Evolutionary conservation across 805 yeast species (phyloP), one percentile per base, ranked within the genome.

Genomic region (Debaryomyces tyrocola): DNA sequence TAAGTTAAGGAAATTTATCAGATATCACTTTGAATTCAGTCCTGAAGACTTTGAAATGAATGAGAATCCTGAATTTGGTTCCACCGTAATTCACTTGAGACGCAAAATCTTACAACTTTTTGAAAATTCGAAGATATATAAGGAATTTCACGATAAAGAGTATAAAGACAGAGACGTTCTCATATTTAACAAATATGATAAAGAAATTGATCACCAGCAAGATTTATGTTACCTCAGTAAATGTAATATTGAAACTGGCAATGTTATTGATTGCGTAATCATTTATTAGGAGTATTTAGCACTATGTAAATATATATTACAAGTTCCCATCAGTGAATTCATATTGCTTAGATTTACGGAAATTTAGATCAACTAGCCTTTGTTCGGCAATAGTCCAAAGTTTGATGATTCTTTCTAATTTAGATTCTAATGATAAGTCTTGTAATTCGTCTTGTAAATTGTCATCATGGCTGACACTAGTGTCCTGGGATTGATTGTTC

Each of bases 21-120:
- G 69, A 20, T 87, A 83, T 59, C 87, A 86, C 61, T 75, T 86
- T 53, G 95, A 87, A 59, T 88, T 88, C 63, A 80, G 87, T 27
- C 94, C 95, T 0, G 91, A 85, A 54, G 96, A 88, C 56, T 87
- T 81, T 59, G 82, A 80, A 49, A 62, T 66, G 53, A 78, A 78
- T 50, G 79, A 66, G 5, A 63, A 87, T 46, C 85, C 83, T 4
- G 91, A 81, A 48, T 76, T 73, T 45, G 96, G 96, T 0, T 81
- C 91, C 8, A 79, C 84, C 15, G 73, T 91, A 29, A 76, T 71
- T 14, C 81, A 84, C 51, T 71, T 90, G 45, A 76, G 90, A 50
- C 53, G 63, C 1, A 85, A 82, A 58, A 65, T 84, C 2, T 75
- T 83, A 31, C 66, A 73, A 35, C 70, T 87, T 50, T 78, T 85